Evolutionary conservation across 306 rosid genomes (phyloP).

Genomic region (Vigna angularis): DNA sequence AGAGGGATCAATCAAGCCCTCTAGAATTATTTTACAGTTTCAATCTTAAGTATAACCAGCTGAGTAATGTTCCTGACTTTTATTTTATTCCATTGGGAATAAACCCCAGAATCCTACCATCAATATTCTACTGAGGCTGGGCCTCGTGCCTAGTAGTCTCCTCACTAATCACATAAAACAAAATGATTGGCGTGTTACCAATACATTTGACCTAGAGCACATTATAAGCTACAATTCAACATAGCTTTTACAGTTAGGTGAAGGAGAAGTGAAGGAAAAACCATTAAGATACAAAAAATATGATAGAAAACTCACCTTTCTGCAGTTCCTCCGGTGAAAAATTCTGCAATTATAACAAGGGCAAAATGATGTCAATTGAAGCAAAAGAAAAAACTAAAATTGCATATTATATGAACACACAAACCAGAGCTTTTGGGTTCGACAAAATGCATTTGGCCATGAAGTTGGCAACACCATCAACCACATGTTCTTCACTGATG

Average conservation of each 20-base stretch:
- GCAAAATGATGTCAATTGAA: constrained; percentile 27
- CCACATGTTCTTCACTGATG: constrained; percentile 87
- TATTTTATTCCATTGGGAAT: neutral
- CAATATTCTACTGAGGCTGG: neutral
- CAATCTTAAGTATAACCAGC: too few species aligned
- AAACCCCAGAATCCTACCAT: too few species aligned
- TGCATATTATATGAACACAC: neutral
- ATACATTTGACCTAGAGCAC: constrained; percentile 26
- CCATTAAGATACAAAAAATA: constrained; percentile 13
- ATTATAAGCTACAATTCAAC: constrained; percentile 26
- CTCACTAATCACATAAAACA: constrained; percentile 9
- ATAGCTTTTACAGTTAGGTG: constrained; percentile 6
- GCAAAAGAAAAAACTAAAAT: constrained; percentile 21
- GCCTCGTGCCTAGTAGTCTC: neutral
- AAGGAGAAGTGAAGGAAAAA: constrained; percentile 22
- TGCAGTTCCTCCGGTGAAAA: constrained; percentile 88
- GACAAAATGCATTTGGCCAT: constrained; percentile 91
- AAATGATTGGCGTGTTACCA: neutral
- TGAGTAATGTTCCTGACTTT: neutral
- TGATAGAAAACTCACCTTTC: constrained; percentile 60
- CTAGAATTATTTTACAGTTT: too few species aligned
- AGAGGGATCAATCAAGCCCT: too few species aligned
- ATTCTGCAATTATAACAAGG: constrained; percentile 64
- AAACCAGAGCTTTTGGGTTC: constrained; percentile 79
- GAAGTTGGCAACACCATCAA: constrained; percentile 93